Evolutionary conservation across 1,284 basidiomycete species (phyloP).

Genomic region (Rhizoctonia solani): DNA sequence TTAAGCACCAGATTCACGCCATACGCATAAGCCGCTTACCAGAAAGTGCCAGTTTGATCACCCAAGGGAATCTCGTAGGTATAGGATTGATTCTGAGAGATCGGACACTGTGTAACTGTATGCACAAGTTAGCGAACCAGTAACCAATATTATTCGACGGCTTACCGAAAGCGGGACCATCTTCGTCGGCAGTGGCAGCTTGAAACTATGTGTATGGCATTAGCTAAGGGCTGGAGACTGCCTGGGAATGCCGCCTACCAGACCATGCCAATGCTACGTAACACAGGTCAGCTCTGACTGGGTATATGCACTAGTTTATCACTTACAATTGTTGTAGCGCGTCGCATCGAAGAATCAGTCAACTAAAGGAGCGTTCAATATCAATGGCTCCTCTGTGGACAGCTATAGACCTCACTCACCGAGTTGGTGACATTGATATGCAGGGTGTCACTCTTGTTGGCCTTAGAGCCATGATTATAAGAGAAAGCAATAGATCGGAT

Average conservation of each 20-base stretch:
- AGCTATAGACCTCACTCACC: background rate
- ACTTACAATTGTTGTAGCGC: conserved; percentile 8
- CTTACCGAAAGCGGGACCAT: conserved; percentile 2
- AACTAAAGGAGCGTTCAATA: background rate
- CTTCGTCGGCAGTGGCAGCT: background rate
- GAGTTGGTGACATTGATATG: background rate
- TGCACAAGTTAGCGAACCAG: background rate
- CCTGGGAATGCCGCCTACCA: background rate
- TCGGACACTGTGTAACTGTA: conserved; percentile 2
- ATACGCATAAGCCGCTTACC: background rate
- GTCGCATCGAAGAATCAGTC: background rate
- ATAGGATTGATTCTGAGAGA: background rate
- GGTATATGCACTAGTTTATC: background rate
- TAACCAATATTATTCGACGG: background rate
- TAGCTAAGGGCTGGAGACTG: background rate
- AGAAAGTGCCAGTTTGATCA: conserved; percentile 12
- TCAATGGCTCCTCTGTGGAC: background rate
- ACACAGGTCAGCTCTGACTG: background rate
- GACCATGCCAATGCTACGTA: conserved; percentile 2
- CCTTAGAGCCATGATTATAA: background rate
- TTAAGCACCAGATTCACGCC: conserved; percentile 3
- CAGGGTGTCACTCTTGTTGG: conserved; percentile 1
- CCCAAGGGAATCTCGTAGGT: background rate
- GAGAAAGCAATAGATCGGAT: background rate
- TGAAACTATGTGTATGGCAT: background rate